phyloP scores from a whole-genome alignment of 176 grass and related monocot genomes.

The Puccinellia tenuiflora region DNA sequence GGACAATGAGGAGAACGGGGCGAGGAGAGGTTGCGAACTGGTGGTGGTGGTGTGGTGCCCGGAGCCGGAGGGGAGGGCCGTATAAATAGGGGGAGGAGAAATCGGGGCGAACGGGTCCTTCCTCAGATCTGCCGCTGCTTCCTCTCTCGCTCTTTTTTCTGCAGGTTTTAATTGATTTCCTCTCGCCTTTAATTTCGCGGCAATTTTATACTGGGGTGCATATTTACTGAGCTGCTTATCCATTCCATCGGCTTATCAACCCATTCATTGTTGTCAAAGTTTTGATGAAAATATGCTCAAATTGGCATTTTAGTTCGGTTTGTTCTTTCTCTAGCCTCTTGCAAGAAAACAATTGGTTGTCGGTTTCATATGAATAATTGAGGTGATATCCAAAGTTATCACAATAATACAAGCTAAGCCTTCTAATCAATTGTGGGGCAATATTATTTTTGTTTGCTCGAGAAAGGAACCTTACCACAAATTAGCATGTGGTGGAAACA shows the following conservation, averaged over 20 bases:
- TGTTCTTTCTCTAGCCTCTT: background rate
- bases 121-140: constrained; percentile 7
- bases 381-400: background rate
- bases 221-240: background rate
- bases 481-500: too few relatives aligned
- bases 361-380: background rate
- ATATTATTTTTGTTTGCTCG: background rate
- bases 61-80: background rate
- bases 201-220: background rate
- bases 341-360: background rate
- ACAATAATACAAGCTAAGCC: background rate
- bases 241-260: background rate
- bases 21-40: background rate
- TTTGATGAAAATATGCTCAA: background rate
- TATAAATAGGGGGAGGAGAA: constrained; percentile 10
- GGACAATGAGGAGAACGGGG: constrained; percentile 11
- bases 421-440: too few relatives aligned
- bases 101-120: background rate
- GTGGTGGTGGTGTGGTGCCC: background rate
- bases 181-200: background rate
- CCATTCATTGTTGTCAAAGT: background rate
- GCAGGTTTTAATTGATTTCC: background rate
- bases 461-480: background rate
- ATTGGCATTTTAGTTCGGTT: background rate
- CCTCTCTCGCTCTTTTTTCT: background rate